Evolutionary conservation across 2,329 filamentous ascomycete genomes (phyloP).

Genomic region (Setomelanomma holmii): DNA sequence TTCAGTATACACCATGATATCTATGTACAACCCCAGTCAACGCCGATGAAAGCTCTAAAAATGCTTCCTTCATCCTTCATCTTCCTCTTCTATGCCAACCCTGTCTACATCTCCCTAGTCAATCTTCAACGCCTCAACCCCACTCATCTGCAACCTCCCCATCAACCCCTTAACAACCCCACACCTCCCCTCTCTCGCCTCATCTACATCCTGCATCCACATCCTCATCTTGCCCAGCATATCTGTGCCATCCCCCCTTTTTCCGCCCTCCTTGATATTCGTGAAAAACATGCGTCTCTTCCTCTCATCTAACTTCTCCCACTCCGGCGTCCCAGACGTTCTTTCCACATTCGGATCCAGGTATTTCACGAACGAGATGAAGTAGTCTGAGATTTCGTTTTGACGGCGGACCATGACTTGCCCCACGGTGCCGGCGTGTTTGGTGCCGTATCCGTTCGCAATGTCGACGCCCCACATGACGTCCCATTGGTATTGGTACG

Average conservation of each 20-base stretch:
- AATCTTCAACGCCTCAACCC: slow-evolving; percentile 23
- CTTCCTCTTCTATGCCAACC: not conserved
- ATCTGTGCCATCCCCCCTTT: slow-evolving; percentile 27
- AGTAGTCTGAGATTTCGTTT: slow-evolving; percentile 41
- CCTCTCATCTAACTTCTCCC: slow-evolving; percentile 30
- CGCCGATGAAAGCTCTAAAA: too few species aligned
- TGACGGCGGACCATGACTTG: slow-evolving; percentile 39
- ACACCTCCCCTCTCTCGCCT: slow-evolving; percentile 27
- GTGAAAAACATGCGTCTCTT: slow-evolving; percentile 38
- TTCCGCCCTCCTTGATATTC: slow-evolving; percentile 35
- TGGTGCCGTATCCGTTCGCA: slow-evolving; percentile 41
- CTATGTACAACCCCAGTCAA: too few species aligned
- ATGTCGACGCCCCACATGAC: slow-evolving; percentile 41
- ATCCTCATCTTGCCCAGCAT: slow-evolving; percentile 31
- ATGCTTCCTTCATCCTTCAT: too few species aligned
- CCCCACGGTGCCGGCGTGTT: slow-evolving; percentile 42
- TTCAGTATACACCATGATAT: too few species aligned
- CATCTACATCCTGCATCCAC: slow-evolving; percentile 28
- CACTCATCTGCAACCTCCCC: slow-evolving; percentile 35
- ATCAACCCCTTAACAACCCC: slow-evolving; percentile 27
- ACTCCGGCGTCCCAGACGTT: slow-evolving; percentile 20
- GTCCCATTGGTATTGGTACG: slow-evolving; percentile 46
- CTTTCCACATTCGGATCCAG: slow-evolving; percentile 40
- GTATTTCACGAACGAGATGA: slow-evolving; percentile 42
- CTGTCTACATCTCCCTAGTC: slow-evolving; percentile 2